These are phyloP conservation scores for Fusarium setosum DNA, from an alignment of 2,329 filamentous ascomycete genomes.

Conservation along the genomic window DNA sequence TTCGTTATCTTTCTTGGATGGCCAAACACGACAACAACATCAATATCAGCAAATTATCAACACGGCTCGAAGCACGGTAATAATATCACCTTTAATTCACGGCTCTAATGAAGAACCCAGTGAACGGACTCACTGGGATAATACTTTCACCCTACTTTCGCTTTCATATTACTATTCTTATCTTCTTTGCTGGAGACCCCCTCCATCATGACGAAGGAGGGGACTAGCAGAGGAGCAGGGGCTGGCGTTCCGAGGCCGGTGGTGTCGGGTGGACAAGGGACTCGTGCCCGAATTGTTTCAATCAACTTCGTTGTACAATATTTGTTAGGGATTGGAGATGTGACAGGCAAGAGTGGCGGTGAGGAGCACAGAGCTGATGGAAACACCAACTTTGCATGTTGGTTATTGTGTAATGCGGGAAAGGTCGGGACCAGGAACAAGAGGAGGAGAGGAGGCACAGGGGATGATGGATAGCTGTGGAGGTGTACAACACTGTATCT, in stretches of 20 bases:
- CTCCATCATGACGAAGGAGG: not conserved
- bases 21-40: slow-evolving; percentile 32
- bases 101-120: slow-evolving; percentile 39
- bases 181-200: not conserved
- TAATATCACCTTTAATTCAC: slow-evolving; percentile 38
- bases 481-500: slow-evolving; percentile 19
- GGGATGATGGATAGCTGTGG: slow-evolving; percentile 19
- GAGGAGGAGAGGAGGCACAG: not conserved
- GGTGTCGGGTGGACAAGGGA: slow-evolving; percentile 10
- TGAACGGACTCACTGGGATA: slow-evolving; percentile 26
- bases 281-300: slow-evolving; percentile 5
- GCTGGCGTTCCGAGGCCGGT: slow-evolving; percentile 16
- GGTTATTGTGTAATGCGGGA: slow-evolving; percentile 20
- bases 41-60: slow-evolving; percentile 24
- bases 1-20: slow-evolving; percentile 32
- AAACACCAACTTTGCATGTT: slow-evolving; percentile 4
- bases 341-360: slow-evolving; percentile 6
- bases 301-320: slow-evolving; percentile 37
- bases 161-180: slow-evolving; percentile 27
- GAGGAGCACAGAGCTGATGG: slow-evolving; percentile 4
- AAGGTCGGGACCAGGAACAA: slow-evolving; percentile 5
- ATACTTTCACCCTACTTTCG: slow-evolving; percentile 28
- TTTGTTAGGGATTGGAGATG: slow-evolving; percentile 20
- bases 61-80: slow-evolving; percentile 39
- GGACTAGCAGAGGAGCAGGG: not conserved